Base-by-base conservation (phyloP, 2,329 filamentous ascomycete genomes). In the Diplodia corticola region DNA sequence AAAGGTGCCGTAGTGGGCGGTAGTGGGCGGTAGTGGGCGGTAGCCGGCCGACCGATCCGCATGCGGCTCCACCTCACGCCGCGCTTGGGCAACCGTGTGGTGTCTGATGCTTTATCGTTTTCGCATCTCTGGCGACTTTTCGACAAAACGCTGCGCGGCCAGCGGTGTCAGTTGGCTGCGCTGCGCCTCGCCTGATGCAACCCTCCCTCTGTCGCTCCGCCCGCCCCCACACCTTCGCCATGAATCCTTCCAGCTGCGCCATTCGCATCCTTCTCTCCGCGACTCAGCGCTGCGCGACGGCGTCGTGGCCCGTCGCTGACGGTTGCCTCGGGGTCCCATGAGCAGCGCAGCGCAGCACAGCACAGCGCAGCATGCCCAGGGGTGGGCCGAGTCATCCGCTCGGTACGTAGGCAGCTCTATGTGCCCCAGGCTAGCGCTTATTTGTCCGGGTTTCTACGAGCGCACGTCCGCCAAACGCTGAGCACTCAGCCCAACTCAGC, bases 401-500 rank as follows among this genome's bases (percentile, higher is more conserved):
- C 57, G 57, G 57, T 48, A 60, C 40, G 40, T 49, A 30, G n/a
- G n/a, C 37, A 33, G 40, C 24, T 59, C 55, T 59, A 13, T 46
- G 55, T 35, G 33, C 28, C 28, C 55, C 22, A 44, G 20, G 9
- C 20, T 61, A 61, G 57, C 57, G 57, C 57, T 61, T 33, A 48
- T 49, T 54, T 33, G 40, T 4, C 40, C 20, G 57, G 40, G 57
- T 60, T 48, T 48, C 53, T 37, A 20, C 30, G 57, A 30, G 40
- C 57, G 57, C 57, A 61, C 57, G 57, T 61, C 40, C 57, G 40
- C 12, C 37, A 7, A 24, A 49, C 40, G n/a, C n/a, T 30, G 40
- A 22, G 40, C 26, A 35, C 57, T 61, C 57, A 61, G 57, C 57
- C 57, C 57, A 61, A 61, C 57, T 49, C 57, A 48, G 57, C 57